Evolutionary conservation across 2,329 filamentous ascomycete species (phyloP).

Genomic region (Aspergillus fijiensis): DNA sequence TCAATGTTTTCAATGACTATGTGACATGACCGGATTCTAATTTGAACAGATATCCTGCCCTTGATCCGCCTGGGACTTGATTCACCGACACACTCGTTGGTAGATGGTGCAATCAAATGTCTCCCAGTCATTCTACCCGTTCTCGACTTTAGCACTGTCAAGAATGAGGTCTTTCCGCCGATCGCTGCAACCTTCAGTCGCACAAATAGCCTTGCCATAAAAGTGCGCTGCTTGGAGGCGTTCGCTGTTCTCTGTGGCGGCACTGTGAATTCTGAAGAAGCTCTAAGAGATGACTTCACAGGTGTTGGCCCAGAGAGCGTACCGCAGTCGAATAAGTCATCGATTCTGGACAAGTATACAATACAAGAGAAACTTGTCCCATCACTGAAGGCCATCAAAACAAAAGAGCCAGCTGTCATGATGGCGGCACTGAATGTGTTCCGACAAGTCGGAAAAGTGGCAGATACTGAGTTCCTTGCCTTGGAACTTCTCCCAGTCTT

Average conservation of each 20-base stretch:
- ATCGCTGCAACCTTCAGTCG: slow-evolving; percentile 88
- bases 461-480: slow-evolving; percentile 87
- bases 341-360: slow-evolving; percentile 92
- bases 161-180: slow-evolving; percentile 92
- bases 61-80: slow-evolving; percentile 81
- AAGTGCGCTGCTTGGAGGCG: slow-evolving; percentile 85
- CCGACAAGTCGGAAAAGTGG: slow-evolving; percentile 74
- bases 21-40: slow-evolving; percentile 21
- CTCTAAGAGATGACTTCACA: slow-evolving; percentile 68
- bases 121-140: slow-evolving; percentile 79
- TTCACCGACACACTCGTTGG: slow-evolving; percentile 82
- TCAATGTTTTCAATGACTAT: slow-evolving; percentile 4
- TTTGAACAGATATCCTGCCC: slow-evolving; percentile 71
- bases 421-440: slow-evolving; percentile 86
- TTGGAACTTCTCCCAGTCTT: slow-evolving; percentile 86
- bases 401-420: slow-evolving; percentile 97
- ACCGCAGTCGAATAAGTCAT: slow-evolving; percentile 66
- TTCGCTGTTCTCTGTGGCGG: slow-evolving; percentile 89
- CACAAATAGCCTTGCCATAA: slow-evolving; percentile 91
- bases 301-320: slow-evolving; percentile 56
- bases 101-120: slow-evolving; percentile 79
- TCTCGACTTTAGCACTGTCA: slow-evolving; percentile 93
- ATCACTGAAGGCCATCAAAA: slow-evolving; percentile 88
- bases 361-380: slow-evolving; percentile 98
- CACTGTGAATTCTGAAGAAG: slow-evolving; percentile 49